Conservation (phyloP, 495 filamentous ascomycete genomes). For the Neohortaea acidophila region DNA sequence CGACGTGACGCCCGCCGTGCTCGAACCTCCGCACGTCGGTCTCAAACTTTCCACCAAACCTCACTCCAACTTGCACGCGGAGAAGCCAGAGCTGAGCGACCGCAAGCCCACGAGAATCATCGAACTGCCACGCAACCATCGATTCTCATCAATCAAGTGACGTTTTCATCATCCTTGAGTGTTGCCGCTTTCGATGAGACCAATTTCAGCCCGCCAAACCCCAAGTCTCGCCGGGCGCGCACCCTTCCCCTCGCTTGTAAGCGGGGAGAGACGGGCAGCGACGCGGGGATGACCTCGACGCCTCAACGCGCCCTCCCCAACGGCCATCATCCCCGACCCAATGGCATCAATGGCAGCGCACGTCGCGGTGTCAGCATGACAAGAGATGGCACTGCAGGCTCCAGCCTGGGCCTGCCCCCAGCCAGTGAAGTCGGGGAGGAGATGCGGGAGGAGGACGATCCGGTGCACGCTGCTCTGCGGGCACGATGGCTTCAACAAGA, state of each 20-base stretch:
- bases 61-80: conserved; percentile 2
- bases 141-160: conserved; percentile 21
- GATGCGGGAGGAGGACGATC: conserved; percentile 42
- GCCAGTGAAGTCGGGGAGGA: conserved; percentile 19
- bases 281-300: conserved; percentile 16
- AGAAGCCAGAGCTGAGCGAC: too few species aligned
- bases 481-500: conserved; percentile 45
- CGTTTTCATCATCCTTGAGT: conserved; percentile 7
- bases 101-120: too few species aligned
- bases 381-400: conserved; percentile 33
- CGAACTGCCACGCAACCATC: background rate
- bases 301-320: conserved; percentile 20
- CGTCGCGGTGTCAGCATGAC: conserved; percentile 28
- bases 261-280: too few species aligned
- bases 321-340: conserved; percentile 18
- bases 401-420: too few species aligned
- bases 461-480: conserved; percentile 44
- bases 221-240: conserved; percentile 12
- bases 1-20: too few species aligned
- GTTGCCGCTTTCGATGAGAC: conserved; percentile 16
- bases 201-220: background rate
- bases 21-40: too few species aligned
- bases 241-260: too few species aligned
- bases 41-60: too few species aligned
- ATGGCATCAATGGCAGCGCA: conserved; percentile 17